Evolutionary conservation across 2,329 filamentous ascomycete genomes (phyloP).

Genomic region (Immersiporthe knoxdaviesiana): DNA sequence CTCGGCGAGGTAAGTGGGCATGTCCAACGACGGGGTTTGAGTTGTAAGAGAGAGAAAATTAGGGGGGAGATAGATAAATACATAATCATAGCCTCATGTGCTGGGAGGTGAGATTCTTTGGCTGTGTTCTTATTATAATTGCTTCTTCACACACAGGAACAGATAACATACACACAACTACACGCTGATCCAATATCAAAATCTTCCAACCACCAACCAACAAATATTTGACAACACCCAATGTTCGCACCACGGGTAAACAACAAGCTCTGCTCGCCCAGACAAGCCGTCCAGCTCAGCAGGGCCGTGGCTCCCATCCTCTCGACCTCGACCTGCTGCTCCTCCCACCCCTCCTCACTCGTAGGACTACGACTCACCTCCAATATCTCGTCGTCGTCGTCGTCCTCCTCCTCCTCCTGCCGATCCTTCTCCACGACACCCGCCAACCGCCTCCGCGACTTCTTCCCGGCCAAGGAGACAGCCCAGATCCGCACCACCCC

Average conservation of each 20-base stretch:
- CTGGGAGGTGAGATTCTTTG: not conserved
- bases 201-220: not conserved
- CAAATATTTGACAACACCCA: conserved; percentile 3
- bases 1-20: not conserved
- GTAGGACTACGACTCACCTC: conserved; percentile 36
- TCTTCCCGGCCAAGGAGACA: conserved; percentile 66
- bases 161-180: not conserved
- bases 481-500: conserved; percentile 64
- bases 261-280: conserved; percentile 36
- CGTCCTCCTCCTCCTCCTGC: conserved; percentile 33
- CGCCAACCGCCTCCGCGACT: conserved; percentile 53
- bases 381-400: conserved; percentile 28
- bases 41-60: not conserved
- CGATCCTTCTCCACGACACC: conserved; percentile 56
- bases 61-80: not conserved
- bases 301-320: conserved; percentile 31
- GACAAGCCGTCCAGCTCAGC: conserved; percentile 35
- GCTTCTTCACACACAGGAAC: not conserved
- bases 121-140: not conserved
- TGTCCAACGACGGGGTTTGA: not conserved
- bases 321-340: conserved; percentile 24
- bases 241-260: conserved; percentile 38
- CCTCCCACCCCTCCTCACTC: conserved; percentile 21
- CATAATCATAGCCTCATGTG: not conserved
- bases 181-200: conserved; percentile 7